These are phyloP conservation scores for Rosa multiflora DNA, from an alignment of 306 rosid genomes.

Conservation along the genomic window DNA sequence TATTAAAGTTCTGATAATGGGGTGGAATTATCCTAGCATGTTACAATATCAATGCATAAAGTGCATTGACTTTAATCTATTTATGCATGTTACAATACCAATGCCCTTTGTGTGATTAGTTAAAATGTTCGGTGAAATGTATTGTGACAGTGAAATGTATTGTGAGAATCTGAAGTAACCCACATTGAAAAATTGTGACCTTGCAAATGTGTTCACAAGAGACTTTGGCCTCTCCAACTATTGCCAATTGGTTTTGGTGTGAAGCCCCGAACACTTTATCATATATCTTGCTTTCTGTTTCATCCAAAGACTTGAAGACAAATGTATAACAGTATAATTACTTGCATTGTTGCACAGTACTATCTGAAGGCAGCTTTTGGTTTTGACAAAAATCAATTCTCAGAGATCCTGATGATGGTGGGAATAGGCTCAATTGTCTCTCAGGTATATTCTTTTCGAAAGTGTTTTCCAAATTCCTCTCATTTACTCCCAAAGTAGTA, in stretches of 20 bases:
- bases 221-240: too few relatives aligned
- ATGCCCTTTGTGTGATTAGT: neutral
- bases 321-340: constrained; percentile 12
- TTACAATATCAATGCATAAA: neutral
- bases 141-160: neutral
- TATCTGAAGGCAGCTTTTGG: constrained; percentile 78
- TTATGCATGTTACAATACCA: neutral
- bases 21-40: neutral
- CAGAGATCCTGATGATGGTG: constrained; percentile 68
- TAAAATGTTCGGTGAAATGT: neutral
- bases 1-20: neutral
- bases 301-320: constrained; percentile 21
- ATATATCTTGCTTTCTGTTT: neutral
- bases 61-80: neutral
- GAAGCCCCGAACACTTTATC: too few relatives aligned
- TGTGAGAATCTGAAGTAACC: too few relatives aligned
- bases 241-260: too few relatives aligned
- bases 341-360: constrained; percentile 49
- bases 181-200: neutral
- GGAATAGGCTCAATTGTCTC: constrained; percentile 77
- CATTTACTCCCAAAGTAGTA: neutral
- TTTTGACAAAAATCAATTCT: constrained; percentile 71
- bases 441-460: constrained; percentile 47
- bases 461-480: neutral
- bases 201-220: neutral